phyloP scores from a whole-genome alignment of 331 rosid species.

The Phaseolus coccineus region DNA sequence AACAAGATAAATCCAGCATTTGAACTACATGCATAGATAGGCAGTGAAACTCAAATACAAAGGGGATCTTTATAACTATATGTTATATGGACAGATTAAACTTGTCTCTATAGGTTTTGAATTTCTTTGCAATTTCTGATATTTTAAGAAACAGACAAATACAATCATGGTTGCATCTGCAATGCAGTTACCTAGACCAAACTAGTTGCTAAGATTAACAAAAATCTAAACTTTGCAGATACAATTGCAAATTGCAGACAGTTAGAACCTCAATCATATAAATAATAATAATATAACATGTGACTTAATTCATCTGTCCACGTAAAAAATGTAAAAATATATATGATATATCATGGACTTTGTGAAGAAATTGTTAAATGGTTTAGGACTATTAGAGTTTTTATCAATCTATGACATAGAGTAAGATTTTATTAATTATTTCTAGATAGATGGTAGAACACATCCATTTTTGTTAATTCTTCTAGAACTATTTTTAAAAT shows the following conservation, averaged over 20 bases:
- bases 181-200: background rate
- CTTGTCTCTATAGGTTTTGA: background rate
- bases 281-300: background rate
- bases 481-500: too few relatives aligned
- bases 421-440: too few relatives aligned
- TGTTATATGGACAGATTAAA: background rate
- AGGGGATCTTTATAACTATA: background rate
- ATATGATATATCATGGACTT: background rate
- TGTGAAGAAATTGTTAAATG: background rate
- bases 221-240: background rate
- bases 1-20: background rate
- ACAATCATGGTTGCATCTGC: background rate
- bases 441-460: background rate
- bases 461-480: background rate
- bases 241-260: background rate
- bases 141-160: background rate
- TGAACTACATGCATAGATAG: background rate
- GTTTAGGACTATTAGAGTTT: background rate
- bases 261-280: background rate
- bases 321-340: background rate
- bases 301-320: constrained; percentile 4
- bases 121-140: background rate
- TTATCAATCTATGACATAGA: background rate
- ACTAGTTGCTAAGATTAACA: background rate
- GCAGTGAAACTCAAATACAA: background rate